Conservation (phyloP, 371 early-diverging fungal species). For the Mucor velutinosus region DNA sequence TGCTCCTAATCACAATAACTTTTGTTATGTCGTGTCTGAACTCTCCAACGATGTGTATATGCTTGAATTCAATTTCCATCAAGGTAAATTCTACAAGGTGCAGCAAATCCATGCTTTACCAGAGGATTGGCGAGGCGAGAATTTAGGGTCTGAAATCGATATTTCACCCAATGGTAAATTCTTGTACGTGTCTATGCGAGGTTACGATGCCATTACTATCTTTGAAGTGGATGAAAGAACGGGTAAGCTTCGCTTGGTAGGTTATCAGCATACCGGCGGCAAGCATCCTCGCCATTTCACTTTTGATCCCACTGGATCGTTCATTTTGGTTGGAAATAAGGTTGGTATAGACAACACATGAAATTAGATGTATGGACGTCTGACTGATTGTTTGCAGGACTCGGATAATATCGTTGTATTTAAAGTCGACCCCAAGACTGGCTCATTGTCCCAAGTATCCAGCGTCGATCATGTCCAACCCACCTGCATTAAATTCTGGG, state of each 20-base stretch:
- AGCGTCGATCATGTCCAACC: constrained; percentile 36
- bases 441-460: constrained; percentile 28
- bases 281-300: constrained; percentile 48
- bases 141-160: constrained; percentile 44
- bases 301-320: constrained; percentile 45
- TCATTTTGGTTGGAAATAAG: constrained; percentile 43
- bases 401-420: constrained; percentile 42
- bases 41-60: constrained; percentile 38
- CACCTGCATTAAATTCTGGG: constrained; percentile 46
- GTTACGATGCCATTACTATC: constrained; percentile 38
- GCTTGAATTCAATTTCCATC: constrained; percentile 34
- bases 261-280: constrained; percentile 33
- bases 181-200: constrained; percentile 45
- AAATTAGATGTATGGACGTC: background rate
- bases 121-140: constrained; percentile 26
- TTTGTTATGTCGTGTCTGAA: constrained; percentile 42
- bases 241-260: constrained; percentile 40
- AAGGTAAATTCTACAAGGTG: constrained; percentile 34
- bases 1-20: constrained; percentile 29
- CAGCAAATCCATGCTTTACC: constrained; percentile 39
- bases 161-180: constrained; percentile 40
- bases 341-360: constrained; percentile 12
- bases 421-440: constrained; percentile 33
- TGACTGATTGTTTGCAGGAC: constrained; percentile 26
- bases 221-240: constrained; percentile 32